phyloP scores from a whole-genome alignment of 768 basidiomycete genomes.

The Wakefieldia striispora region DNA sequence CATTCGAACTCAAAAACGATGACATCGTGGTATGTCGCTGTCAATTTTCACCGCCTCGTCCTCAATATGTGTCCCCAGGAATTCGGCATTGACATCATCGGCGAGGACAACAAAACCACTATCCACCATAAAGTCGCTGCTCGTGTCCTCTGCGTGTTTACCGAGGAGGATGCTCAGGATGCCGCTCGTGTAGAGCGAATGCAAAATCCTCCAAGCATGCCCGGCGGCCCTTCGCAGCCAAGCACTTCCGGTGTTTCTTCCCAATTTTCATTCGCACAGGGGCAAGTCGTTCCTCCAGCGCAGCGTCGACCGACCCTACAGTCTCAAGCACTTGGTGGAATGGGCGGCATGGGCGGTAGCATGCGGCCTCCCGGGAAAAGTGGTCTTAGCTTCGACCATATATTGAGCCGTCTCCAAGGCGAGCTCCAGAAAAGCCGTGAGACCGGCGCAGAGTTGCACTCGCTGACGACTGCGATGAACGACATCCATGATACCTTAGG shows the following conservation, averaged over 20 bases:
- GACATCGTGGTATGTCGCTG: slow-evolving; percentile 82
- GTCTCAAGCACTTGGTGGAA: slow-evolving; percentile 60
- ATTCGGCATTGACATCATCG: slow-evolving; percentile 99
- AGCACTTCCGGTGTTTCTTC: slow-evolving; percentile 22
- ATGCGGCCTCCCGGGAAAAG: slow-evolving; percentile 77
- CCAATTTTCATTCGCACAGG: slow-evolving; percentile 43
- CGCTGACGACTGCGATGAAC: slow-evolving; percentile 72
- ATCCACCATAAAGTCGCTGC: slow-evolving; percentile 99
- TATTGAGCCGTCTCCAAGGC: slow-evolving; percentile 81
- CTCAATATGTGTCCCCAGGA: slow-evolving; percentile 51
- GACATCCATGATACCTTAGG: slow-evolving; percentile 93
- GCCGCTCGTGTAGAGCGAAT: slow-evolving; percentile 71
- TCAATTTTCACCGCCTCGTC: neutral
- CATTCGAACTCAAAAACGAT: slow-evolving; percentile 91
- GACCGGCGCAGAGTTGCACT: slow-evolving; percentile 82
- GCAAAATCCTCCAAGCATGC: slow-evolving; percentile 38
- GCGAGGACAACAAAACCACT: slow-evolving; percentile 97
- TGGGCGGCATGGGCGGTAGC: slow-evolving; percentile 75
- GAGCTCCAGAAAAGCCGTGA: slow-evolving; percentile 97
- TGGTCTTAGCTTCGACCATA: slow-evolving; percentile 90
- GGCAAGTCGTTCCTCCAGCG: slow-evolving; percentile 33
- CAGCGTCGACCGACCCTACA: slow-evolving; percentile 58
- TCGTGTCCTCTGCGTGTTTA: slow-evolving; percentile 85
- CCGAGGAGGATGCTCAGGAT: slow-evolving; percentile 77
- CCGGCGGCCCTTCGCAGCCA: slow-evolving; percentile 37